phyloP scores from a whole-genome alignment of 2,329 filamentous ascomycete species.

The Apiospora phragmitis region DNA sequence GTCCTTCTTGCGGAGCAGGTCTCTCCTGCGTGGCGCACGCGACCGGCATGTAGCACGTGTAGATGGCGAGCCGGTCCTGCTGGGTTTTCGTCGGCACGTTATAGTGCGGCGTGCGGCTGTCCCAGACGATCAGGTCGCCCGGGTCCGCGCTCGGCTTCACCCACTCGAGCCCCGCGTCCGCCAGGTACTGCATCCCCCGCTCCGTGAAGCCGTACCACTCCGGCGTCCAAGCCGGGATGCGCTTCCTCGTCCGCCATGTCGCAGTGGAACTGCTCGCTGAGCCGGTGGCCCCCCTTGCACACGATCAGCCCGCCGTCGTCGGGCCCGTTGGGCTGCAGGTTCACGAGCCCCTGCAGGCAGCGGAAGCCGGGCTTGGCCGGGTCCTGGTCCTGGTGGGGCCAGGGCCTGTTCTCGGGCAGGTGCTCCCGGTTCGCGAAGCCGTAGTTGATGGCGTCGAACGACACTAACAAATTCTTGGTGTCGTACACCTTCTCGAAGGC shows the following conservation, averaged over 20 bases:
- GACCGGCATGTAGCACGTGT: constrained; percentile 43
- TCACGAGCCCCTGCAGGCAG: constrained; percentile 53
- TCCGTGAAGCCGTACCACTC: constrained; percentile 38
- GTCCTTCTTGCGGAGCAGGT: constrained; percentile 41
- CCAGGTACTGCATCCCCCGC: constrained; percentile 37
- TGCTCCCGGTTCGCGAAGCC: constrained; percentile 38
- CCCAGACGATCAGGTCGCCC: constrained; percentile 43
- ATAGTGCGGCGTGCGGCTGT: constrained; percentile 40
- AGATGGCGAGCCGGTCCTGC: constrained; percentile 35
- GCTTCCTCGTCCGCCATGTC: constrained; percentile 32
- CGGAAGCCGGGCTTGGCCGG: constrained; percentile 46
- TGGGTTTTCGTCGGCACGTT: constrained; percentile 35
- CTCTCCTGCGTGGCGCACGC: constrained; percentile 39
- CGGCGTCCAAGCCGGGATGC: constrained; percentile 35
- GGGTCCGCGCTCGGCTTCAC: constrained; percentile 42
- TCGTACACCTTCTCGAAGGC: constrained; percentile 48
- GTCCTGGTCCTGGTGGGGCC: constrained; percentile 48
- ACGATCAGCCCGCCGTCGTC: constrained; percentile 37
- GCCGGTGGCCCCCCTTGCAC: constrained; percentile 27
- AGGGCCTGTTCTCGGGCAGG: constrained; percentile 39
- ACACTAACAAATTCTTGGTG: constrained; percentile 47
- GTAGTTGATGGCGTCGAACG: constrained; percentile 49
- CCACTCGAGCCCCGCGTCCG: constrained; percentile 32
- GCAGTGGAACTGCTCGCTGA: constrained; percentile 36
- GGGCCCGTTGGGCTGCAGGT: constrained; percentile 37